These are phyloP conservation scores for Prunus mira DNA, from an alignment of 306 rosid species.

Conservation along the genomic window DNA sequence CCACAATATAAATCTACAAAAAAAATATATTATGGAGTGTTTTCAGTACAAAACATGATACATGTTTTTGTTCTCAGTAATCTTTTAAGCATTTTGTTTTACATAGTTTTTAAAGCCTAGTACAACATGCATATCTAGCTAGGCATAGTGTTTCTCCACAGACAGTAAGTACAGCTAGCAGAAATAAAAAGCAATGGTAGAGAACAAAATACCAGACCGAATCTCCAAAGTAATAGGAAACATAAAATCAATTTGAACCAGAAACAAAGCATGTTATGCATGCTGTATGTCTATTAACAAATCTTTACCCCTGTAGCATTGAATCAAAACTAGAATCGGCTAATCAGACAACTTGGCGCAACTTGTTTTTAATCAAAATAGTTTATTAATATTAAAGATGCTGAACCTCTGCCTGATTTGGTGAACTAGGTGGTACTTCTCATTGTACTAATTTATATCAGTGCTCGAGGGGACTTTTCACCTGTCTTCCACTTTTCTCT, in stretches of 20 bases:
- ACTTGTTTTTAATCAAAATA: not conserved
- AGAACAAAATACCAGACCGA: not conserved
- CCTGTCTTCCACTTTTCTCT: conserved; percentile 8
- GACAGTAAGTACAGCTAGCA: not conserved
- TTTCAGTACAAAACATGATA: not conserved
- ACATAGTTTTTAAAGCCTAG: not conserved
- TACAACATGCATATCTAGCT: conserved; percentile 3
- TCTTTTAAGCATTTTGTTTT: not conserved
- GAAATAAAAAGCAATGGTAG: conserved; percentile 1
- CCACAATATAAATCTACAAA: no score
- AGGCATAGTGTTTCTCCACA: not conserved
- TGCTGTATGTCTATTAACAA: not conserved
- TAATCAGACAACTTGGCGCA: not conserved
- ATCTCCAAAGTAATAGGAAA: conserved; percentile 11
- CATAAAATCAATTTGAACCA: conserved; percentile 2
- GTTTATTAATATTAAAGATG: no score
- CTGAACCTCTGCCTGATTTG: not conserved
- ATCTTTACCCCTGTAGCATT: not conserved
- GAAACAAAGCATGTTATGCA: conserved; percentile 12
- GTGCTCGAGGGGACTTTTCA: conserved; percentile 9
- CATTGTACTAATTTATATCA: conserved; percentile 8
- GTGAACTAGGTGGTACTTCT: not conserved
- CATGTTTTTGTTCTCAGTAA: not conserved
- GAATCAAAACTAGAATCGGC: not conserved
- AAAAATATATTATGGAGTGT: no score